Evolutionary conservation across 768 basidiomycete genomes (phyloP).

Genomic region (Termitomyces eurrhizus): DNA sequence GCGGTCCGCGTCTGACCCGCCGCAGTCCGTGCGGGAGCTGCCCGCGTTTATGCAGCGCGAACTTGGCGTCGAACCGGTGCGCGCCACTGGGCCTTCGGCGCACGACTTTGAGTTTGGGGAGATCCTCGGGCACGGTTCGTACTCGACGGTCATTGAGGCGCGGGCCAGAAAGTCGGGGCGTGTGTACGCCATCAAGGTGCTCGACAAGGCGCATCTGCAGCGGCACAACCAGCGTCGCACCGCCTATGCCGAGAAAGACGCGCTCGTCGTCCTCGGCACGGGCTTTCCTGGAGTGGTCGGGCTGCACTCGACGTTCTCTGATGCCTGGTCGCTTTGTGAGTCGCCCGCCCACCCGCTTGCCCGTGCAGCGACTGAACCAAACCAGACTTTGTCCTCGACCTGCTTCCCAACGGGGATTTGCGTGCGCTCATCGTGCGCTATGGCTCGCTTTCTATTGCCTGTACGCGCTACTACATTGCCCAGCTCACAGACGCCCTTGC

Average conservation of each 20-base stretch:
- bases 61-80: constrained; percentile 31
- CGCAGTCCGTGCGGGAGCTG: neutral
- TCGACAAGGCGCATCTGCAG: constrained; percentile 78
- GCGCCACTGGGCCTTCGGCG: constrained; percentile 27
- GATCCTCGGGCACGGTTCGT: constrained; percentile 78
- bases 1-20: constrained; percentile 38
- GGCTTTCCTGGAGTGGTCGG: constrained; percentile 81
- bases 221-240: constrained; percentile 72
- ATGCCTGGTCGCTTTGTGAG: constrained; percentile 80
- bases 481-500: constrained; percentile 86
- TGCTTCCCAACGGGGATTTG: constrained; percentile 75
- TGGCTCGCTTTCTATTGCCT: constrained; percentile 82
- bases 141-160: constrained; percentile 67
- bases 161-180: constrained; percentile 53
- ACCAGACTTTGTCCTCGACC: constrained; percentile 75
- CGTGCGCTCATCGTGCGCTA: constrained; percentile 66
- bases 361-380: neutral
- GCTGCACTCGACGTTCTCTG: constrained; percentile 83
- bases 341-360: constrained; percentile 11
- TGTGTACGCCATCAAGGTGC: constrained; percentile 72
- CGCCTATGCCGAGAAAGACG: constrained; percentile 76
- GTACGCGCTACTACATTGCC: constrained; percentile 82
- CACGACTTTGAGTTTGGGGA: constrained; percentile 73
- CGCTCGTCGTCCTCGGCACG: constrained; percentile 66
- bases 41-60: constrained; percentile 60